These are phyloP conservation scores for Biscutella laevigata DNA, from an alignment of 441 rosid genomes.

Conservation along the genomic window DNA sequence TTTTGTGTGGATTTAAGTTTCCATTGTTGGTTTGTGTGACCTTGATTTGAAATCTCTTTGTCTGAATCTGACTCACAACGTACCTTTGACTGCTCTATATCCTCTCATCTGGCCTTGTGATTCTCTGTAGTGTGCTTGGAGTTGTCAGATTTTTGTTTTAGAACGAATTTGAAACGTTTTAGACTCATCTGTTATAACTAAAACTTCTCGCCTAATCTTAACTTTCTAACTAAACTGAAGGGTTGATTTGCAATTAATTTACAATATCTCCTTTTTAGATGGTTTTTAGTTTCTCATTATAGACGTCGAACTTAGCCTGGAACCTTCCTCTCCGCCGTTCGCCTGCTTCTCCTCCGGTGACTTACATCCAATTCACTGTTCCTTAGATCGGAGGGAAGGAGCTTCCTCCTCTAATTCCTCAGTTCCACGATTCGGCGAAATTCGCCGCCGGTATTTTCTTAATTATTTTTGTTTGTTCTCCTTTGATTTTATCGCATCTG, in stretches of 20 bases:
- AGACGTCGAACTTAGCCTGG: constrained; percentile 8
- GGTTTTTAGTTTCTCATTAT: constrained; percentile 1
- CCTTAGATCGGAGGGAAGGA: neutral
- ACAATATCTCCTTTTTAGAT: neutral
- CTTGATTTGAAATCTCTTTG: neutral
- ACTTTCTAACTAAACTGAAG: constrained; percentile 13
- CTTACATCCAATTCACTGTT: neutral
- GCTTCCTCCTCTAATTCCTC: neutral
- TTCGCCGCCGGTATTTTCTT: neutral
- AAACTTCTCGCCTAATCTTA: too few species aligned
- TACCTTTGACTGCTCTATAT: neutral
- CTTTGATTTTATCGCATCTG: constrained; percentile 2
- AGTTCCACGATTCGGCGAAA: neutral
- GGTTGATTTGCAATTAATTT: constrained; percentile 10
- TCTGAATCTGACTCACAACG: neutral
- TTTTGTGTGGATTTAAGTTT: neutral
- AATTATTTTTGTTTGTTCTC: neutral
- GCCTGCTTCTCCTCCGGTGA: neutral
- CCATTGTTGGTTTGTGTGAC: neutral
- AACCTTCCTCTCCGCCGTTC: neutral
- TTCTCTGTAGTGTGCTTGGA: neutral
- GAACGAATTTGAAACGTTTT: too few species aligned
- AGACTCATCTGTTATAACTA: too few species aligned
- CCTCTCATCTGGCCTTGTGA: neutral
- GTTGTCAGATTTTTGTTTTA: neutral